Conservation (phyloP, 306 rosid species). For the Trifolium pratense region DNA sequence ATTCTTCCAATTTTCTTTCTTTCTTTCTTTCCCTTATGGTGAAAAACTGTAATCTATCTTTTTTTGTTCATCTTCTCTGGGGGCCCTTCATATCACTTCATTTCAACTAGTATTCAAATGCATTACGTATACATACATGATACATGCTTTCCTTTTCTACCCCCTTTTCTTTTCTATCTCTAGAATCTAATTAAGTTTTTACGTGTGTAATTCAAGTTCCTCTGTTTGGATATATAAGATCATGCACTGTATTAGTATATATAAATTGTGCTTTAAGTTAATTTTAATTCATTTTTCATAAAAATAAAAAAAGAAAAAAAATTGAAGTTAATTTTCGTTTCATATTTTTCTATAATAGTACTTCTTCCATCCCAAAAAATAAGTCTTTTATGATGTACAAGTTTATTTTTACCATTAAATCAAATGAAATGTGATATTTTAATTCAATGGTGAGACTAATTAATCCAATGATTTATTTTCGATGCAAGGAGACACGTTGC, state of each 20-base stretch:
- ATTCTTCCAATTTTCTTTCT: constrained; percentile 8
- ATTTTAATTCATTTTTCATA: too few relatives aligned
- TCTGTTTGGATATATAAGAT: background rate
- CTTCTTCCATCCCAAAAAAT: too few relatives aligned
- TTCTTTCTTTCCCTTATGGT: constrained; percentile 34
- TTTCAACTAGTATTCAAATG: constrained; percentile 19
- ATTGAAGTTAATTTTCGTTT: background rate
- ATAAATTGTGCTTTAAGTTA: too few relatives aligned
- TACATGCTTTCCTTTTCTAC: background rate
- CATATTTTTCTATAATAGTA: too few relatives aligned
- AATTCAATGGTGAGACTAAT: too few relatives aligned
- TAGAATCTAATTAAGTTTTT: background rate
- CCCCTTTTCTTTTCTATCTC: too few relatives aligned
- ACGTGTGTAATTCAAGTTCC: background rate
- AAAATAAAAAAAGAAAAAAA: too few relatives aligned
- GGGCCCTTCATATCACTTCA: background rate
- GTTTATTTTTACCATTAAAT: too few relatives aligned
- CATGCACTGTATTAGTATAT: background rate
- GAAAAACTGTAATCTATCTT: constrained; percentile 28
- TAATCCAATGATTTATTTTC: too few relatives aligned
- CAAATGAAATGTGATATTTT: too few relatives aligned
- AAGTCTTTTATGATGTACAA: too few relatives aligned
- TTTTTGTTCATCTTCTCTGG: background rate
- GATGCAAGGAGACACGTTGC: too few relatives aligned
- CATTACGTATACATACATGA: background rate